Percentiles rank a stretch among this genome's conserved stretches.
Evolutionary conservation across 225 moss, liverwort and hornwort species (phyloP).

Genomic region (Bryum argenteum): DNA sequence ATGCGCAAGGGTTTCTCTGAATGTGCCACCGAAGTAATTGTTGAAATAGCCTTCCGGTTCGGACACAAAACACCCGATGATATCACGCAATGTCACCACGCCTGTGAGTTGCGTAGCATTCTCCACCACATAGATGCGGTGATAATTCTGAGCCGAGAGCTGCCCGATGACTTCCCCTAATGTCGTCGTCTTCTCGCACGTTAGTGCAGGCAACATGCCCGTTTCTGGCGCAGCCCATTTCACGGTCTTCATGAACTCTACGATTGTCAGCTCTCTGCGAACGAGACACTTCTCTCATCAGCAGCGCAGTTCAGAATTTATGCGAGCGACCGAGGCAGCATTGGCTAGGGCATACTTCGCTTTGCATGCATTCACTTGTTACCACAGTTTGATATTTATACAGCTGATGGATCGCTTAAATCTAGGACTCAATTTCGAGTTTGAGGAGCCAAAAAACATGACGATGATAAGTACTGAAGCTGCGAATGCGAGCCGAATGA

Average conservation of each 20-base stretch:
- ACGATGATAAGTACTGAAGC: too few relatives aligned
- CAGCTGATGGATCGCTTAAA: background rate
- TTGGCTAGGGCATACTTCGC: background rate
- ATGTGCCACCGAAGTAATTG: conserved; percentile 65
- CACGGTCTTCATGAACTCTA: conserved; percentile 76
- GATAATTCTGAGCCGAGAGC: conserved; percentile 50
- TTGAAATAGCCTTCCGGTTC: conserved; percentile 74
- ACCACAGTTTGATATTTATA: background rate
- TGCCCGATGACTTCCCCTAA: conserved; percentile 63
- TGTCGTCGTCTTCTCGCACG: conserved; percentile 47
- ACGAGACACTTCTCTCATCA: background rate
- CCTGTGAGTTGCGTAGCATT: conserved; percentile 44
- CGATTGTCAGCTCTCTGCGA: conserved; percentile 68
- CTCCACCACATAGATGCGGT: conserved; percentile 76
- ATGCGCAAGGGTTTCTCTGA: conserved; percentile 34
- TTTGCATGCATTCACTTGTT: background rate
- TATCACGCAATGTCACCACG: conserved; percentile 81
- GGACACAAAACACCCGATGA: conserved; percentile 78
- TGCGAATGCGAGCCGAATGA: background rate
- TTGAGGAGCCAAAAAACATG: background rate
- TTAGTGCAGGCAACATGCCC: conserved; percentile 62
- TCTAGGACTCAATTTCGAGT: background rate
- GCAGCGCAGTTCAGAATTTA: background rate
- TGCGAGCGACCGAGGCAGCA: background rate
- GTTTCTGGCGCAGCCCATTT: conserved; percentile 39